These are phyloP conservation scores for Trichoderma pleuroti DNA, from an alignment of 2,329 filamentous ascomycete genomes.

Conservation along the genomic window DNA sequence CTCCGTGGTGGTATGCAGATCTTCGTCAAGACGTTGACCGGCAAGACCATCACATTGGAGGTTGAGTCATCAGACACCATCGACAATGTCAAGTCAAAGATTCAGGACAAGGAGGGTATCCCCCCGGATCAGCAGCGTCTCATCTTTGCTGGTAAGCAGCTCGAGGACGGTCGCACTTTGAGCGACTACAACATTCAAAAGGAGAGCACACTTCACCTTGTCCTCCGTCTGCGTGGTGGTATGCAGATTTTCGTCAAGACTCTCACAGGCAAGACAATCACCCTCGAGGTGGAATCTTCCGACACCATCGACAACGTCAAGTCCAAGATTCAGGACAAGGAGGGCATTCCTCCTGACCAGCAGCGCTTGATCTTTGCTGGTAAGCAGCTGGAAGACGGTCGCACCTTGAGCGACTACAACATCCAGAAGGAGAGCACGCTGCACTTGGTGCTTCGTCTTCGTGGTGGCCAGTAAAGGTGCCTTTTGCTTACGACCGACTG, in stretches of 20 bases:
- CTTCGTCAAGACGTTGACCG: constrained; percentile 79
- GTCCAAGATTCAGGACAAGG: constrained; percentile 97
- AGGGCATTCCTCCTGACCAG: constrained; percentile 94
- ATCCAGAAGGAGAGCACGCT: constrained; percentile 92
- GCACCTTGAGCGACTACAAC: constrained; percentile 89
- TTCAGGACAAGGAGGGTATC: constrained; percentile 90
- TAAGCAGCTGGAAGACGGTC: constrained; percentile 93
- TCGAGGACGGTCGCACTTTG: constrained; percentile 87
- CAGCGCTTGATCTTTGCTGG: constrained; percentile 95
- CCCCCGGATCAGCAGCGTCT: constrained; percentile 92
- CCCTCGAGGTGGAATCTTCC: constrained; percentile 80
- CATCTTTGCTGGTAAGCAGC: constrained; percentile 90
- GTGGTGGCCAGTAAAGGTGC: constrained; percentile 59
- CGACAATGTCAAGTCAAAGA: constrained; percentile 93
- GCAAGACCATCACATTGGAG: constrained; percentile 92
- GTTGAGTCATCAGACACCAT: constrained; percentile 88
- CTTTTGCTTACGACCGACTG: constrained; percentile 15
- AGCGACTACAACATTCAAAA: constrained; percentile 98
- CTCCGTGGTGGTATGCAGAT: constrained; percentile 79
- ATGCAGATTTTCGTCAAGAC: constrained; percentile 79
- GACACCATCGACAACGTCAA: constrained; percentile 98
- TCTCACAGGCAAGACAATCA: constrained; percentile 92
- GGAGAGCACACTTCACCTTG: constrained; percentile 76
- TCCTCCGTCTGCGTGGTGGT: constrained; percentile 77
- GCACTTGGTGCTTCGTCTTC: constrained; percentile 84